Evolutionary conservation across 176 grass and related monocot genomes (phyloP), one percentile per base, ranked within the genome.

Genomic region (Avena eriantha): DNA sequence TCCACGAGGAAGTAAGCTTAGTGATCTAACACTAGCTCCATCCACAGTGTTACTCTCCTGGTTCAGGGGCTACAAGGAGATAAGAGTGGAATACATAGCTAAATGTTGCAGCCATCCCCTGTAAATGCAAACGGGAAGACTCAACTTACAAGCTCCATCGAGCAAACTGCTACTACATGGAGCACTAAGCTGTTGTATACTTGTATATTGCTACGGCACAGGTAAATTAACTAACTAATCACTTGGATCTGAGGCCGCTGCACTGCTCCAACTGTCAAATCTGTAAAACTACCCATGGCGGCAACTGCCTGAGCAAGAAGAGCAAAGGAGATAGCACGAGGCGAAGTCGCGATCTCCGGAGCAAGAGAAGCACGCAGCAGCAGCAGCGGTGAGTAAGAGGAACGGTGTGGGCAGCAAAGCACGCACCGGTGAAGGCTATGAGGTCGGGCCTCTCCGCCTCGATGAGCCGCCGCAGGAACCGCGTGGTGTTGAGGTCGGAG

Each of bases 401-500:
- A 31, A 12, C 1, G 3, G 24, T 1, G 64, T 10, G 31, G 47
- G 33, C 17, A 26, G 76, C 1, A 35, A 50, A 53, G 8, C 19
- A 8, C 58, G 21, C 73, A 98, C 96, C 96, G 31, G 93, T 98
- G 87, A 98, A 98, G 53, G 87, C 92, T 60, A 98, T 86, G 48
- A 98, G 93, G 79, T 98, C 93, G 35, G 96, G 93, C 77, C 67
- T 91, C 90, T 98, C 96, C 2, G 92, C 90, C 39, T 88, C 56
- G 81, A 98, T 98, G 78, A 95, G 50, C 67, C 96, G 86, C 67
- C 90, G 85, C 21, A 98, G 85, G 85, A 95, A 98, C 7, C 77
- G 82, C 16, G 96, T 98, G 65, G 93, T 94, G 88, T 98, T 98
- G 82, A 92, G 88, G 91, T 98, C 96, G 29, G 96, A 92, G 88